Conservation (phyloP, 805 yeast genomes). For the Metschnikowia hibisci region DNA sequence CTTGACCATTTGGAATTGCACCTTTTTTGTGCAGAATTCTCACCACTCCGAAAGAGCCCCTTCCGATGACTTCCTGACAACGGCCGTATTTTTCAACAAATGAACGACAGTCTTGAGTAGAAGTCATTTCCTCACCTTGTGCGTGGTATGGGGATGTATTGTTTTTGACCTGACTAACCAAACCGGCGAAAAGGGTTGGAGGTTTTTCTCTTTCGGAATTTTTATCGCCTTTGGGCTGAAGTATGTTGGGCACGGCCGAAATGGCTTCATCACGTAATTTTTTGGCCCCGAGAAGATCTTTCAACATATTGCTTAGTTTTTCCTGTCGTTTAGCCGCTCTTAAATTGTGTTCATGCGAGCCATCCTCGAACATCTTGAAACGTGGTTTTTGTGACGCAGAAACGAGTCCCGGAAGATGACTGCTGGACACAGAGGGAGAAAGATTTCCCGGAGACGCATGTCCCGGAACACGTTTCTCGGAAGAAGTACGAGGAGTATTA, state of each 20-base stretch:
- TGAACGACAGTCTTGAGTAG: conserved; percentile 43
- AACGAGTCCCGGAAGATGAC: conserved; percentile 12
- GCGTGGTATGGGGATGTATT: conserved; percentile 24
- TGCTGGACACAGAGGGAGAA: conserved; percentile 13
- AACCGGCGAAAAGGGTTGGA: conserved; percentile 68
- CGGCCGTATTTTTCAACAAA: conserved; percentile 88
- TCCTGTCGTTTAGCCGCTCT: conserved; percentile 76
- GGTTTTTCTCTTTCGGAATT: conserved; percentile 36
- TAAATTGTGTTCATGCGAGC: conserved; percentile 76
- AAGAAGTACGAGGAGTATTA: conserved; percentile 21
- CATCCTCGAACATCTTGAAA: conserved; percentile 58
- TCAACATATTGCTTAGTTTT: conserved; percentile 68
- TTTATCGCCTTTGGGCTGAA: conserved; percentile 26
- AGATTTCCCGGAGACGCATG: conserved; percentile 9
- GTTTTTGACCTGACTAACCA: conserved; percentile 54
- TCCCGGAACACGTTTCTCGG: conserved; percentile 15
- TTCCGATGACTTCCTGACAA: conserved; percentile 91
- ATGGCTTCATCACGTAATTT: conserved; percentile 67
- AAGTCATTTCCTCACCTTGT: conserved; percentile 14
- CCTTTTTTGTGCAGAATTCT: conserved; percentile 75
- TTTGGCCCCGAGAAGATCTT: conserved; percentile 71
- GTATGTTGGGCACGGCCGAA: conserved; percentile 66
- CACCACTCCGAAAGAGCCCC: conserved; percentile 93
- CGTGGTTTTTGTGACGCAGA: conserved; percentile 34
- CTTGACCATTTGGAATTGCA: conserved; percentile 17